These are phyloP conservation scores for Clathrus columnatus DNA, from an alignment of 768 basidiomycete genomes.

Conservation along the genomic window DNA sequence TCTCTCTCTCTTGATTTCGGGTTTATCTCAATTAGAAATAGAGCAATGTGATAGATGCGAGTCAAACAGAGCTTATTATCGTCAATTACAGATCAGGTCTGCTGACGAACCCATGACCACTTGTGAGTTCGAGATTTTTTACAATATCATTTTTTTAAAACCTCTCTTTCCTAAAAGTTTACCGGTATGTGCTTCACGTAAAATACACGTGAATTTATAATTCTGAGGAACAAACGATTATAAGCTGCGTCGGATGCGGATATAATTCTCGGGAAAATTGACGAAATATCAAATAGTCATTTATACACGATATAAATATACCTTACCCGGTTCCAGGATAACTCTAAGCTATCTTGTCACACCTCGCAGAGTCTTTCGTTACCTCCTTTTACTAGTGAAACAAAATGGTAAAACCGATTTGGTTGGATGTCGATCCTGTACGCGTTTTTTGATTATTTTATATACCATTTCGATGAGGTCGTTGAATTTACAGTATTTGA, in stretches of 20 bases:
- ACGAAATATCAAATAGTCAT: not conserved
- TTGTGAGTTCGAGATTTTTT: constrained; percentile 22
- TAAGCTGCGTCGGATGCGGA: constrained; percentile 8
- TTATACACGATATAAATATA: no score
- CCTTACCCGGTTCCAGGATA: no score
- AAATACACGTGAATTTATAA: not conserved
- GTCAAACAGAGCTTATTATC: constrained; percentile 79
- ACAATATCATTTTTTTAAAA: not conserved
- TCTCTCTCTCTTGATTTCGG: not conserved
- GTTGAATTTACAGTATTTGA: constrained; percentile 19
- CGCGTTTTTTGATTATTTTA: constrained; percentile 14
- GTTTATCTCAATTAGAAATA: constrained; percentile 39
- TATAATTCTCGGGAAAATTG: constrained; percentile 10
- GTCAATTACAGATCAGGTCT: constrained; percentile 92
- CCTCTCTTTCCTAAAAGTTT: not conserved
- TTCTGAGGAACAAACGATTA: not conserved
- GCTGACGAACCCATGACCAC: constrained; percentile 87
- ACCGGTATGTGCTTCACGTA: constrained; percentile 8
- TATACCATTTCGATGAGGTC: not conserved
- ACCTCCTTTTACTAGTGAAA: not conserved
- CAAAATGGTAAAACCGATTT: constrained; percentile 27
- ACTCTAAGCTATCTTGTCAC: not conserved
- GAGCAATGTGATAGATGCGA: constrained; percentile 75
- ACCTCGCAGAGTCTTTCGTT: not conserved
- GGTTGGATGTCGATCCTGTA: constrained; percentile 65